Evolutionary conservation across 169 alveolate genomes (phyloP).

Genomic region (Eimeria necatrix): DNA sequence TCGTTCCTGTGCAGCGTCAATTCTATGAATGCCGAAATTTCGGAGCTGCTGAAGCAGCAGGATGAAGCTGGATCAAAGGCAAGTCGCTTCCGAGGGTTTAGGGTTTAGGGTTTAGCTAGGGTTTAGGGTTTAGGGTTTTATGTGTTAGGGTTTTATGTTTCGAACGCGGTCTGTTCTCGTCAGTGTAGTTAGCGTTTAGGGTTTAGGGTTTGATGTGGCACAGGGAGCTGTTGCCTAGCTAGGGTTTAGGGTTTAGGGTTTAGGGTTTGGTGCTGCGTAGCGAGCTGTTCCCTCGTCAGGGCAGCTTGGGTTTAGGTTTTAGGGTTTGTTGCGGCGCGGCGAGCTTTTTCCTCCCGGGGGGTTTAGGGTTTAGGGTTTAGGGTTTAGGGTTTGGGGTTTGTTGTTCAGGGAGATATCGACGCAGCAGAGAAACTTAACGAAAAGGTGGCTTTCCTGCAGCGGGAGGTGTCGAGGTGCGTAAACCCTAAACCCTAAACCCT

Average conservation of each 20-base stretch:
- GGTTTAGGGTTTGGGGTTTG: conserved; percentile 11
- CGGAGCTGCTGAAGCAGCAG: conserved; percentile 83
- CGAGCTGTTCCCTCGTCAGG: no score
- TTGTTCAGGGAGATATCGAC: conserved; percentile 84
- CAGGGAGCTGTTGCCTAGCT: not conserved
- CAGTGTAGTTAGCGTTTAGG: no score
- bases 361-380: conserved; percentile 16
- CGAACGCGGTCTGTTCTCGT: no score
- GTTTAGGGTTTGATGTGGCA: no score
- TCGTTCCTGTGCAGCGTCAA: conserved; percentile 72
- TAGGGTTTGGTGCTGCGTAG: no score
- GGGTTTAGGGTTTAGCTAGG: conserved; percentile 17
- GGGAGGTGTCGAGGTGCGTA: conserved; percentile 72
- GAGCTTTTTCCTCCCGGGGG: not conserved
- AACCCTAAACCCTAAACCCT: conserved; percentile 47
- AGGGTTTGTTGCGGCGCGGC: not conserved
- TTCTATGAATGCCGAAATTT: conserved; percentile 83
- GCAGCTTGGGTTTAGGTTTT: not conserved
- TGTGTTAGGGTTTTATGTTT: no score
- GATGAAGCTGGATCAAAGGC: conserved; percentile 87
- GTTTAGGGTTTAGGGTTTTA: not conserved
- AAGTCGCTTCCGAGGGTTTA: conserved; percentile 26
- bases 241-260: no score
- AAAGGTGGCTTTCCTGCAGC: conserved; percentile 84
- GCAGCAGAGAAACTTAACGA: conserved; percentile 85